These are phyloP conservation scores for Boletus hoseneyae DNA, from an alignment of 1,284 basidiomycete species.

Conservation along the genomic window DNA sequence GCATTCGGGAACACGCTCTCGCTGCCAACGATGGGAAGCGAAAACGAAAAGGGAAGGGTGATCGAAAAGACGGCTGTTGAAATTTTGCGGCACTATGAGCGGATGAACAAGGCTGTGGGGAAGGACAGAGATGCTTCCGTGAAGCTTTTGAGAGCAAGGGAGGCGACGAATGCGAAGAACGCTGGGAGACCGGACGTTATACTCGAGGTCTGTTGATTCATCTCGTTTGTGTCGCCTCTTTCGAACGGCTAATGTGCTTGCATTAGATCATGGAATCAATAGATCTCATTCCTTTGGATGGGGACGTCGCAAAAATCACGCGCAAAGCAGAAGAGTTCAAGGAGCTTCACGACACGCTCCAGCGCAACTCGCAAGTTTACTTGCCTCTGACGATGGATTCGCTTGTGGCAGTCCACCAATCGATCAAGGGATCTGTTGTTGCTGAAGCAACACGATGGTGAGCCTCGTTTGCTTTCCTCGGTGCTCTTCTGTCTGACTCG, in stretches of 20 bases:
- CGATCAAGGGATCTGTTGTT: constrained; percentile 69
- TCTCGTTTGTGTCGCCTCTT: constrained; percentile 2
- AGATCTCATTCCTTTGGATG: constrained; percentile 85
- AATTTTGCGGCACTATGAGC: constrained; percentile 86
- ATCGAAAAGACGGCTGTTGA: constrained; percentile 79
- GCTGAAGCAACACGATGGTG: constrained; percentile 79
- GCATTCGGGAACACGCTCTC: constrained; percentile 85
- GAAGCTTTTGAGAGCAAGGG: constrained; percentile 76
- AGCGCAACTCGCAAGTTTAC: constrained; percentile 87
- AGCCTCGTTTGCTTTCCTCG: constrained; percentile 24
- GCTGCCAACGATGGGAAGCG: constrained; percentile 60
- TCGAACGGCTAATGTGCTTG: background rate
- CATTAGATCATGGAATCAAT: constrained; percentile 83
- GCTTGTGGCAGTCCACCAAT: constrained; percentile 76
- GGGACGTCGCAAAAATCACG: constrained; percentile 84
- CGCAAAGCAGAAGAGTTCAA: constrained; percentile 89
- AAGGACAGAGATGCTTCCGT: constrained; percentile 78
- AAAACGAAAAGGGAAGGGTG: constrained; percentile 63
- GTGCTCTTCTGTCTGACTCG: background rate
- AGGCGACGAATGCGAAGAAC: constrained; percentile 77
- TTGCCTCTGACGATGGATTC: constrained; percentile 94
- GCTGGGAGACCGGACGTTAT: constrained; percentile 73
- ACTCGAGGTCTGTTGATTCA: constrained; percentile 62
- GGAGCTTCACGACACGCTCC: constrained; percentile 81
- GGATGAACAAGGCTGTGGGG: constrained; percentile 70